Base-by-base conservation (phyloP, 2,329 filamentous ascomycete species). In the Cladosporium sp. region DNA sequence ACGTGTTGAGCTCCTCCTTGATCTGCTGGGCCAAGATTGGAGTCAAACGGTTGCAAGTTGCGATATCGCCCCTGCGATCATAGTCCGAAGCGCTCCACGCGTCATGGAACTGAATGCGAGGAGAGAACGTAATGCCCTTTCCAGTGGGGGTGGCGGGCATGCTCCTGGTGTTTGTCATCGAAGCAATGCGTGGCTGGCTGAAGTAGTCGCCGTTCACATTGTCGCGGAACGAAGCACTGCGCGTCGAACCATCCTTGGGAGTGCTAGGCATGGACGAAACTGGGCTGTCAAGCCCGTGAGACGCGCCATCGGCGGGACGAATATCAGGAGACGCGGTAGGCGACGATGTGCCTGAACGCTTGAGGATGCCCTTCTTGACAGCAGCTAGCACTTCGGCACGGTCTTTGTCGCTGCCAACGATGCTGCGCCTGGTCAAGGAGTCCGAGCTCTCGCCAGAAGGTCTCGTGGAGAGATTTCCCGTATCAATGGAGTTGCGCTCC, bases 1-100 rank as follows among this genome's bases (percentile, higher is more conserved):
- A 98, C 61, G 85, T 94, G 73, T 98, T 98, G 61, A 98, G 81
- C 74, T 98, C 93, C 73, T 98, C 93, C 73, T 97, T 97, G 73
- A 98, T 98, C 70, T 98, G 93, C 72, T 98, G 93, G 39, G 93
- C 93, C 56, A 98, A 80, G 79, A 96, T 91, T 11, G 93, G 93
- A 42, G 93, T 98, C 59, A 98, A 78, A 58, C 92, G 88, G 67
- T 98, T 98, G 81, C 93, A 98, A 1, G 93, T 98, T 9, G 93
- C 91, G 72, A 97, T 87, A 54, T 98, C 93, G 49, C 93, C 93
- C 48, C 93, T 84, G 55, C 93, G 87, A 68, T 98, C 93, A 65
- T 98, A 98, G 68, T 98, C 93, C 61, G 87, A 86, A 64, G 85
- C 88, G 2, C 91, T 90, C 90, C 91, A 98, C 7, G 91, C 97